phyloP scores from a whole-genome alignment of 2,329 filamentous ascomycete species.

The Teratosphaeria gauchensis region DNA sequence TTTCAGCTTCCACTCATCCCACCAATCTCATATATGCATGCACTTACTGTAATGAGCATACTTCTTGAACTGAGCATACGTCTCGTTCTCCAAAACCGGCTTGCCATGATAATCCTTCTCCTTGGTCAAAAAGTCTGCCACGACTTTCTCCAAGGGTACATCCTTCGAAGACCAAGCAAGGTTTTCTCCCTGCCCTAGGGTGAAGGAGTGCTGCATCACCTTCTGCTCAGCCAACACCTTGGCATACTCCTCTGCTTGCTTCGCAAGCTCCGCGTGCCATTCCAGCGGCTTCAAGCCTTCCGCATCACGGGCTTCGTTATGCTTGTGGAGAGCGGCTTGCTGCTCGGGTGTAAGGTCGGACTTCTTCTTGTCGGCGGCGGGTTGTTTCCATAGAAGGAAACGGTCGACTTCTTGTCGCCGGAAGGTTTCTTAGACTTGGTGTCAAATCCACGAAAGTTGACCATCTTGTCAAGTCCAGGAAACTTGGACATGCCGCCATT shows the following conservation, averaged over 20 bases:
- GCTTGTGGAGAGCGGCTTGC: neutral
- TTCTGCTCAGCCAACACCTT: slow-evolving; percentile 5
- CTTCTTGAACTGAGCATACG: slow-evolving; percentile 7
- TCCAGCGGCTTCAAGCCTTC: neutral
- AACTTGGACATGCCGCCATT: too few relatives aligned
- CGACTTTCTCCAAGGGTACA: slow-evolving; percentile 15
- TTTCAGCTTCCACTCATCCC: neutral
- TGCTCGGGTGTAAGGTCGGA: too few relatives aligned
- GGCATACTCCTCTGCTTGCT: slow-evolving; percentile 7
- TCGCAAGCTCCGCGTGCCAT: slow-evolving; percentile 9
- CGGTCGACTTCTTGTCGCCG: too few relatives aligned
- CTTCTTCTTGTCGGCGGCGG: too few relatives aligned
- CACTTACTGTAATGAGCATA: slow-evolving; percentile 25
- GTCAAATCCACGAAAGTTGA: too few relatives aligned
- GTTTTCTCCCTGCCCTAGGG: slow-evolving; percentile 24
- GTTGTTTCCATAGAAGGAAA: too few relatives aligned
- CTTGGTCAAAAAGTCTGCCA: slow-evolving; percentile 27
- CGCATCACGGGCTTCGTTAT: slow-evolving; percentile 6
- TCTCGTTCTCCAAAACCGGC: slow-evolving; percentile 27
- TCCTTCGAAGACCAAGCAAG: slow-evolving; percentile 20
- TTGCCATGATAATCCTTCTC: slow-evolving; percentile 26
- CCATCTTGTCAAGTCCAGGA: too few relatives aligned
- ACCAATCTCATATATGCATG: neutral
- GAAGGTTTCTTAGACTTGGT: too few relatives aligned
- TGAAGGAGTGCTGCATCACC: slow-evolving; percentile 3